Evolutionary conservation across 148 eudicot species (phyloP), one percentile per base, ranked within the genome.

Genomic region (Fallopia convolvulus): DNA sequence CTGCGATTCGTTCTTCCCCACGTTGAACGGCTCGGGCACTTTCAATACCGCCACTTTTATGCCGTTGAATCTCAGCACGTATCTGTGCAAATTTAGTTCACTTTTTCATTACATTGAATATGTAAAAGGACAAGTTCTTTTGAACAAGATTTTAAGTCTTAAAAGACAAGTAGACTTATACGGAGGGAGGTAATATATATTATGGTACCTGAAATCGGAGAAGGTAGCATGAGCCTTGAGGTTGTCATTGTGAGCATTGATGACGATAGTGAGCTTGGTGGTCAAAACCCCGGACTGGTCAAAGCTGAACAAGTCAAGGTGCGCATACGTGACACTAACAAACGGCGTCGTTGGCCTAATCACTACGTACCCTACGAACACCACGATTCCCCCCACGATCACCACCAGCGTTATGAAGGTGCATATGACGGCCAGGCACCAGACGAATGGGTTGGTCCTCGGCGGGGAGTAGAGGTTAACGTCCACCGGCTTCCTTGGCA

Each of bases 341-440:
- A 53, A 82, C 0, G 98, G 98, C 0, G 88, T 79, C 33, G 78
- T 87, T 0, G 97, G 98, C 14, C 55, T 79, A 14, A 87, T 77
- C 0, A 76, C 82, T 0, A 88, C 36, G 83, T 91, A 91, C 0
- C 97, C 92, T 0, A 90, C 49, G 50, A 93, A 90, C 4, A 91
- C 80, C 0, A 82, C 78, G 6, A 91, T 68, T 10, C 98, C 98
- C 17, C 79, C 33, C 41, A 93, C 66, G 33, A 93, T 90, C 20
- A 90, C 85, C 0, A 77, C 77, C 10, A 86, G 4, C 3, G 94
- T 83, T 3, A 90, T 1, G 4, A 91, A 32, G 44, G 92, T 82
- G 82, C 98, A 93, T 41, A 93, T 73, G 33, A 90, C 66, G 77
- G 97, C 97, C 0, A 81, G 78, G 48, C 79, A 80, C 97, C 98